A percentile compares a stretch with the other conserved stretches of the same genome.
Conservation (phyloP, 257 asterid genomes). For the Solanum sitiens region DNA sequence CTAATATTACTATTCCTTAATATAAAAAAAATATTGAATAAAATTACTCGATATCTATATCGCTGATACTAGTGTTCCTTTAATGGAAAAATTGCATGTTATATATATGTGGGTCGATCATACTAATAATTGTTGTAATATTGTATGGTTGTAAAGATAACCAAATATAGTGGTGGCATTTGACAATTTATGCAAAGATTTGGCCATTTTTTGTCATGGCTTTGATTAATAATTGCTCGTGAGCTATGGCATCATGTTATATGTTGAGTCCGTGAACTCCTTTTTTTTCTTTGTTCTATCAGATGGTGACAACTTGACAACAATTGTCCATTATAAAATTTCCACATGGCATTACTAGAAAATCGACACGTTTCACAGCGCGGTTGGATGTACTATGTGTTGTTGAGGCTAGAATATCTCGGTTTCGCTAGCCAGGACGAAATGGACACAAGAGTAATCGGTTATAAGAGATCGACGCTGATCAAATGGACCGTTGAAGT, state of each 20-base stretch:
- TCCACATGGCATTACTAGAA: not conserved
- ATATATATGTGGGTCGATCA: not conserved
- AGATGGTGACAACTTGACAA: not conserved
- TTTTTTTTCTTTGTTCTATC: not conserved
- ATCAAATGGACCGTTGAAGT: not conserved
- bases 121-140: not conserved
- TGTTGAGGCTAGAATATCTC: not conserved
- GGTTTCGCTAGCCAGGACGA: not conserved
- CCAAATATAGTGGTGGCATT: not conserved
- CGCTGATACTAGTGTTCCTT: not conserved
- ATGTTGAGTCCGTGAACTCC: conserved; percentile 39
- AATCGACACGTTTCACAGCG: not conserved
- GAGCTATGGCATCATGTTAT: not conserved
- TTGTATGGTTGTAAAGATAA: not conserved
- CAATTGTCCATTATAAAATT: not conserved
- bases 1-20: not conserved
- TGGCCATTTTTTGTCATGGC: conserved; percentile 1
- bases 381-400: not conserved
- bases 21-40: not conserved
- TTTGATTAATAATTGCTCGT: conserved; percentile 8
- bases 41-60: not conserved
- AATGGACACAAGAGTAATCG: not conserved
- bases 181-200: not conserved
- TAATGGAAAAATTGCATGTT: not conserved
- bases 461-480: not conserved